Base-by-base conservation (phyloP, 2,329 filamentous ascomycete genomes). In the Microcyclospora pomicola region DNA sequence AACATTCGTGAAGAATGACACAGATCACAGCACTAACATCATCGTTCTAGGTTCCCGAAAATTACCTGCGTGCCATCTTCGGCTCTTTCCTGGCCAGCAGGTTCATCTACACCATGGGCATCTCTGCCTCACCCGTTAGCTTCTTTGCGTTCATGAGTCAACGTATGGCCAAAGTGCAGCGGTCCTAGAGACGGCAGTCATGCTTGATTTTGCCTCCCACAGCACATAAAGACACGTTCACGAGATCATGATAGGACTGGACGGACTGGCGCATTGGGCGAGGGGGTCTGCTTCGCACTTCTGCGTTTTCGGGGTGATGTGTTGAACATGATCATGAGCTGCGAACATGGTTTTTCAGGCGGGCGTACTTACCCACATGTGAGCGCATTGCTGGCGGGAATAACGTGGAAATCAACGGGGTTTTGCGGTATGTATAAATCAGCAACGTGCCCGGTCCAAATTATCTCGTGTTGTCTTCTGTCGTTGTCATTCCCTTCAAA, bases 31-130 rank as follows among this genome's bases (percentile, higher is more conserved):
- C 29, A 15, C 34, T 46, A 36, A 27, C 28, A 27, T 34, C 37
- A 41, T 51, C 59, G 44, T 11, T 33, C 14, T 30, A 78, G 75
- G 76, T 98, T 15, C 91, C 91, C 1, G 84, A 94, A 44, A 80
- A 78, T 50, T 98, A 98, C 59, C 74, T 98, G 45, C 77, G 86
- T 48, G 81, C 87, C 48, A 96, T 98, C 59, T 98, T 98, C 57
- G 91, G 91, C 50, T 92, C 83, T 34, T 95, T 88, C 64, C 71
- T 98, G 49, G 88, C 91, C 35, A 92, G 82, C 55, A 81, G 91
- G 32, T 98, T 98, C 59, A 85, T 98, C 31, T 98, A 98, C 62
- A 77, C 93, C 60, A 91, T 88, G 59, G 91, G 91, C 54, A 87
- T 86, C 59, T 80, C 75, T 49, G 87, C 91, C 5, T 91, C 81